Base-by-base conservation (phyloP, 306 rosid genomes). In the Medicago truncatula region DNA sequence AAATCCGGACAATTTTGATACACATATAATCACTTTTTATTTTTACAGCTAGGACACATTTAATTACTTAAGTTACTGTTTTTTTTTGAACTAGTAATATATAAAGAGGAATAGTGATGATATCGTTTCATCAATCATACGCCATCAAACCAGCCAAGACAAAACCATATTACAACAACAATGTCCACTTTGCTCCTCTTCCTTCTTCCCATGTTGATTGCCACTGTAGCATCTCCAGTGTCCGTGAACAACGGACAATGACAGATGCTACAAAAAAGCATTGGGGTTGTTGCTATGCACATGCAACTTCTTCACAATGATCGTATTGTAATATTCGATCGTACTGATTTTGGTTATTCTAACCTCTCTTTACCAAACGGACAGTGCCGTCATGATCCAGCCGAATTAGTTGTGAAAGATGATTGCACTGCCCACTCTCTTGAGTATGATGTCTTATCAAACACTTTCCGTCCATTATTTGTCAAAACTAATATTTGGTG, bases 251-350 rank as follows among this genome's bases (percentile, higher is more conserved):
- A 73, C 0, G 96, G 92, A 1, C 70, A 57, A 38, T 91, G 97
- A 97, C 41, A 80, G 53, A 69, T 84, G 6, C 67, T 93, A 5
- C 87, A 87, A 15, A 49, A 76, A 7, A 91, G 39, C 88, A 87
- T 93, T 0, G 97, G 98, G 79, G 83, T 93, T 5, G 81, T 90
- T 0, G 93, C 91, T 77, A 89, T 93, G 98, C 98, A 93, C 96
- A 91, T 93, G 98, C 98, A 93, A 61, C 81, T 93, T 0, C 85
- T 89, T 40, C 80, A 83, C 76, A 83, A 84, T 59, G 97, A 93
- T 81, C 79, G 83, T 0, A 88, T 93, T 31, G 14, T 89, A 21
- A 83, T 91, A 20, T 93, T 70, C 74, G 97, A 93, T 81, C 92
- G 96, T 12, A 91, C 98, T 2, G 93, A 87, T 77, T 89, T 89